Base-by-base conservation (phyloP, 2,329 filamentous ascomycete genomes). In the Chaetomium sp. region DNA sequence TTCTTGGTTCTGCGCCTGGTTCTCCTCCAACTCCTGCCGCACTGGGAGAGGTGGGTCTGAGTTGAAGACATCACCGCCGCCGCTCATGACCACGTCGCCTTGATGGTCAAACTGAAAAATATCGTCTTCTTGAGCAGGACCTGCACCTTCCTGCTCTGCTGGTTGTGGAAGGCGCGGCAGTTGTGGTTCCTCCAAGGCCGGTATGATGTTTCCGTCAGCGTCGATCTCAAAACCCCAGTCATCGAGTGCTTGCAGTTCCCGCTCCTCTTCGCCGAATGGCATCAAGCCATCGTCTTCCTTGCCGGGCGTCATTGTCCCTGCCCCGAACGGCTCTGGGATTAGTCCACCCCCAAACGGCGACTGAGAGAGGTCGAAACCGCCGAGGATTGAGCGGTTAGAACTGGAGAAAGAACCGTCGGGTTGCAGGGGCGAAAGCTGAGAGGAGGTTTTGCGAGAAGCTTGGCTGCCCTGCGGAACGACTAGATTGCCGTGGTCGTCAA, bases 191-290 rank as follows among this genome's bases (percentile, higher is more conserved):
- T 82, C 79, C 13, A 74, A 65, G 3, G 78, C 68, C 27, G 76
- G 76, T 49, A 82, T 69, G 42, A 85, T 71, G 64, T 84, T 84
- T 45, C 83, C 83, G 10, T 84, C 73, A 27, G 75, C 79, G 65
- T 85, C 83, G 60, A 86, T 80, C n/a, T 80, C 77, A 29, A 85
- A 75, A 2, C 78, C 79, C 68, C 82, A 77, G 29, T 80, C 79
- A 0, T 74, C 74, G 23, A 78, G 69, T 2, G 65, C 65, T 27
- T 61, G 56, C 5, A 73, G 70, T 9, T 74, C 75, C 29, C 80
- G 70, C 2, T 80, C 78, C 12, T 82, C 78, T 0, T 77, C 76
- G 9, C 70, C 75, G 21, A 81, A 76, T 33, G 70, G 64, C 35
- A 73, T 62, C 5, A 70, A 62, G 23, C 67, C 69, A 1, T 75